phyloP scores from a whole-genome alignment of 2,329 filamentous ascomycete genomes.

The Sphaerostilbella broomeana region DNA sequence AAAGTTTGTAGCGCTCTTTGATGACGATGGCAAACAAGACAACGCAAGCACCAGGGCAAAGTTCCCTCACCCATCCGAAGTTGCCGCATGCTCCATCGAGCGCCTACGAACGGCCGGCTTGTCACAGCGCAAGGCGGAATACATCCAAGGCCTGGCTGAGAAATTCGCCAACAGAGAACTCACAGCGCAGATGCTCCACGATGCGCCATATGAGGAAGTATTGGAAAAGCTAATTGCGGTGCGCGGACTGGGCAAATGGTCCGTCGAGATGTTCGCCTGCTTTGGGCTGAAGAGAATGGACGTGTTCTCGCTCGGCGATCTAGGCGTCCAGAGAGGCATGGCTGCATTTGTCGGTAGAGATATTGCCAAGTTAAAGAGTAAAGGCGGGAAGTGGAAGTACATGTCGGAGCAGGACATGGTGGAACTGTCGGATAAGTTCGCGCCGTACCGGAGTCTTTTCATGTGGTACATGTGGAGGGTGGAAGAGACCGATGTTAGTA shows the following conservation, averaged over 20 bases:
- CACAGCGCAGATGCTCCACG: constrained; percentile 66
- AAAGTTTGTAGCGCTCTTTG: constrained; percentile 74
- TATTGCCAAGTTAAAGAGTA: constrained; percentile 72
- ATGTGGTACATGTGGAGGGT: constrained; percentile 99
- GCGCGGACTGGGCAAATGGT: constrained; percentile 81
- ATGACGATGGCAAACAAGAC: constrained; percentile 21
- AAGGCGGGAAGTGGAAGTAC: constrained; percentile 93
- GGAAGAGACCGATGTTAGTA: constrained; percentile 67
- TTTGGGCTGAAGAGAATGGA: constrained; percentile 94
- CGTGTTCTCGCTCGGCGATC: constrained; percentile 84
- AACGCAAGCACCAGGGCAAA: constrained; percentile 20
- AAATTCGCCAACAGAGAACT: constrained; percentile 74
- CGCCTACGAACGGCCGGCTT: constrained; percentile 77
- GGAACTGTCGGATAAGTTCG: constrained; percentile 70
- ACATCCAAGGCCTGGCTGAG: constrained; percentile 76
- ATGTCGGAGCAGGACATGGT: constrained; percentile 93
- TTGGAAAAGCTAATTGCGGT: constrained; percentile 78
- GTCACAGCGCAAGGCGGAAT: constrained; percentile 92
- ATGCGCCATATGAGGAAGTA: constrained; percentile 78
- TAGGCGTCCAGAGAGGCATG: constrained; percentile 93
- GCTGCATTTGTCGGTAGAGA: constrained; percentile 79
- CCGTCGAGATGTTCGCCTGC: constrained; percentile 95
- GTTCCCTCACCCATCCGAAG: constrained; percentile 73
- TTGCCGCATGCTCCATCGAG: constrained; percentile 56
- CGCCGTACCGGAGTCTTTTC: constrained; percentile 82